phyloP scores from a whole-genome alignment of 169 alveolate genomes.

The Miamiensis avidus region DNA sequence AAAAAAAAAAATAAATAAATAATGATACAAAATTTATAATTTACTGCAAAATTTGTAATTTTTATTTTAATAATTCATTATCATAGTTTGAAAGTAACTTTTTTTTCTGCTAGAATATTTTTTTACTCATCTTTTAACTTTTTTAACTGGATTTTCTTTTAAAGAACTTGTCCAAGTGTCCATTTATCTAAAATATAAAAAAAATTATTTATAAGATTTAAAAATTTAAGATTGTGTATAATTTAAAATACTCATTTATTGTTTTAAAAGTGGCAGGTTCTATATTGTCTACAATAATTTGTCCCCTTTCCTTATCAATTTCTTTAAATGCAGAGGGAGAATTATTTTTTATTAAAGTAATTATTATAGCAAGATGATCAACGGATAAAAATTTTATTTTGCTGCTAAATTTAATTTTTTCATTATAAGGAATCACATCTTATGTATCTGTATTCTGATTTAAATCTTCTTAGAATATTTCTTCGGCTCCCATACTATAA shows the following conservation, averaged over 20 bases:
- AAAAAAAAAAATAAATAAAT: no score
- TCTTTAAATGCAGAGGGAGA: slow-evolving; percentile 17
- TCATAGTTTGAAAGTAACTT: no score
- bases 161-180: not conserved
- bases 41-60: no score
- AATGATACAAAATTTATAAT: no score
- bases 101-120: no score
- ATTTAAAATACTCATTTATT: slow-evolving; percentile 7
- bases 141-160: not conserved
- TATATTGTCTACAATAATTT: slow-evolving; percentile 16
- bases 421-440: not conserved
- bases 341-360: slow-evolving; percentile 11
- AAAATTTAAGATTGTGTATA: not conserved
- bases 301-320: slow-evolving; percentile 8
- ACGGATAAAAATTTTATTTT: slow-evolving; percentile 1
- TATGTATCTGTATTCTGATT: not conserved
- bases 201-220: no score
- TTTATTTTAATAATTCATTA: no score
- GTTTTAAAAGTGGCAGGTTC: slow-evolving; percentile 16
- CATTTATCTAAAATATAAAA: not conserved
- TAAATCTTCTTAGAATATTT: not conserved
- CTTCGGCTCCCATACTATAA: no score
- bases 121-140: not conserved
- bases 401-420: slow-evolving; percentile 5
- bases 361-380: slow-evolving; percentile 1